Base-by-base conservation (phyloP, 495 filamentous ascomycete species). In the Letharia lupina region DNA sequence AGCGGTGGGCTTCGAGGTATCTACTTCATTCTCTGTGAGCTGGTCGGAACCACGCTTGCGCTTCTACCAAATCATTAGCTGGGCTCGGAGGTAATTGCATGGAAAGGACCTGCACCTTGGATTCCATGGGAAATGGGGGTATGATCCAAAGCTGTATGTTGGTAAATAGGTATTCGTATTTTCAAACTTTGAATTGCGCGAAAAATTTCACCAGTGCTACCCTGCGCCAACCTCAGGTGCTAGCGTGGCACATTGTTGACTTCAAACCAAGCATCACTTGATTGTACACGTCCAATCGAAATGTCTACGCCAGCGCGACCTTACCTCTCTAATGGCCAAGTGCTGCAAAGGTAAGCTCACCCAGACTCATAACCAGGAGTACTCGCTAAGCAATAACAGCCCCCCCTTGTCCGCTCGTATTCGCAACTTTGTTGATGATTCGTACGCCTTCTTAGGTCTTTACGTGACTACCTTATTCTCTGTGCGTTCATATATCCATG, bases 1-100 rank as follows among this genome's bases (percentile, higher is more conserved):
- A 3, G 82, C 84, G 2, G 84, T 81, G 42, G 83, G 84, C 66
- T 83, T 87, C 7, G 80, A 79, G 11, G 82, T 87, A 66, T 84
- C 78, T 4, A 79, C 65, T 61, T 48, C 41, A 28, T 28, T 54
- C 31, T 54, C 28, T 0, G 45, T 11, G 16, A 40, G 18, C 7
- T 63, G 20, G 33, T 59, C 50, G n/a, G 65, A 45, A 15, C 60
- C 56, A n/a, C 57, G 62, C 37, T 68, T 68, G 59, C 66, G 66
- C 54, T 68, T 68, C 65, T 67, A 48, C 11, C 0, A 33, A 23
- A 3, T 23, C 31, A 18, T 66, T 39, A 66, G 65, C 41, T 11
- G 44, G 2, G 35, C 31, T 20, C 4, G n/a, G 18, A 11, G 9
- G 20, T 48, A 3, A 41, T 20, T 10, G 5, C 11, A 59, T 45